Evolutionary conservation across 208 protist genomes (phyloP), one percentile per base, ranked within the genome.

Genomic region (Trypanosoma grayi): DNA sequence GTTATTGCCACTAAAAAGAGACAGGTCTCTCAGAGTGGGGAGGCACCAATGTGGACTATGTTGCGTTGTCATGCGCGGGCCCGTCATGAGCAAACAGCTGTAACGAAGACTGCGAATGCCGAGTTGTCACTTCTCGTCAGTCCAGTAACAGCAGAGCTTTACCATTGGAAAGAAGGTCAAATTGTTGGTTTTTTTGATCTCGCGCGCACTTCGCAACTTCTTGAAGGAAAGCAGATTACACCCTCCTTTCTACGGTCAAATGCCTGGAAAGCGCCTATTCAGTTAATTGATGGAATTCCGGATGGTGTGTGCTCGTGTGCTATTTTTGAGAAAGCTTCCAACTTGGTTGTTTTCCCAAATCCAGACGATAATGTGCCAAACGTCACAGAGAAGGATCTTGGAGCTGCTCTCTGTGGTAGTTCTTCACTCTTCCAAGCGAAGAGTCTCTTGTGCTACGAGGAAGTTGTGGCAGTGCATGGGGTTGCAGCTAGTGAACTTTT

Each of bases 1-100:
- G 75, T 94, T 18, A 81, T 94, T 47, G 88, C 82, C 11, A 92
- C 85, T 40, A 72, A 82, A 20, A 68, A 69, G 20, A 82, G 84
- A 18, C 79, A 67, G 22, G 47, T 30, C 11, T 25, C 22, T 13
- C 36, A 58, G 13, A 65, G 37, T 41, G 44, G 39, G 18, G 25
- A 27, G n/a, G 22, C 24, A 13, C 75, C 72, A 9, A 67, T 34
- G 39, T 92, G 85, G 85, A 71, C 68, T 34, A 63, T 92, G 43
- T 54, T 92, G 20, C 81, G 85, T 10, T 70, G 57, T 68, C 18
- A 44, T 62, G 16, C 78, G 67, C 11, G 41, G 63, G 18, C 72
- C 74, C 13, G 34, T 54, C 1, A 24, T 20, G 37, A 62, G 37
- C 24, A 16, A 39, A 48, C 16, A 60, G 20, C 25, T n/a, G n/a